Conservation (phyloP, 495 filamentous ascomycete species). For the Xylaria intraflava region DNA sequence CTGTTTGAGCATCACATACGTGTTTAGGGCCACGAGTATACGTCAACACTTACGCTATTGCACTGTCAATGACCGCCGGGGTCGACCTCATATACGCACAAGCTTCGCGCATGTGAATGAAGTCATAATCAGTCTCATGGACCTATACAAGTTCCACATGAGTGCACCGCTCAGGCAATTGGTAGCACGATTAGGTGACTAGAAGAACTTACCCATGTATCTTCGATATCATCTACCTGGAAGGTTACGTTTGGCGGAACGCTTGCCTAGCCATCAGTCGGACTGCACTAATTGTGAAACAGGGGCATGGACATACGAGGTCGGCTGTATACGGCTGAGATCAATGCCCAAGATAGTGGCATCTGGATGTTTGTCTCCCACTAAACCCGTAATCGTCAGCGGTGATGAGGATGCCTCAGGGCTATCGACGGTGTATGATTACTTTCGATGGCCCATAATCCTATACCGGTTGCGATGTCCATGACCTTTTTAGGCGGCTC, state of each 20-base stretch:
- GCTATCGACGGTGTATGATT: conserved; percentile 34
- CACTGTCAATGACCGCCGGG: conserved; percentile 4
- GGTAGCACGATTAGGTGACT: not conserved
- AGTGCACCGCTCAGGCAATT: not conserved
- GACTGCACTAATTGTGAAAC: not conserved
- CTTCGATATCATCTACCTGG: conserved; percentile 38
- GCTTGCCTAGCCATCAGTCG: conserved; percentile 13
- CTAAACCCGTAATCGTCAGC: not conserved
- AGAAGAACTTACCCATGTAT: conserved; percentile 26
- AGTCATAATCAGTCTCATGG: conserved; percentile 13
- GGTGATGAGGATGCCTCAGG: conserved; percentile 13
- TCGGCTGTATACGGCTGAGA: conserved; percentile 44
- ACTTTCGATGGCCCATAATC: conserved; percentile 39
- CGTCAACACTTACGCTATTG: conserved; percentile 3
- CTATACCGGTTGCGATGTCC: conserved; percentile 38
- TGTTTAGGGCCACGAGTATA: not conserved
- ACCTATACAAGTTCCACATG: conserved; percentile 1
- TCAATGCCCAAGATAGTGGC: conserved; percentile 19
- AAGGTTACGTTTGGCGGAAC: conserved; percentile 30
- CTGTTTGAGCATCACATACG: not conserved
- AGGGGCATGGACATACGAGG: conserved; percentile 5
- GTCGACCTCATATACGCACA: conserved; percentile 11
- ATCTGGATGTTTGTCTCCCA: conserved; percentile 14
- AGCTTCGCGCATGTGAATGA: conserved; percentile 17
- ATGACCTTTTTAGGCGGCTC: conserved; percentile 18